Percentiles rank a stretch among this genome's conserved stretches.
These are phyloP conservation scores for Chlorella ohadii DNA, from an alignment of 139 green algal species.

Conservation along the genomic window DNA sequence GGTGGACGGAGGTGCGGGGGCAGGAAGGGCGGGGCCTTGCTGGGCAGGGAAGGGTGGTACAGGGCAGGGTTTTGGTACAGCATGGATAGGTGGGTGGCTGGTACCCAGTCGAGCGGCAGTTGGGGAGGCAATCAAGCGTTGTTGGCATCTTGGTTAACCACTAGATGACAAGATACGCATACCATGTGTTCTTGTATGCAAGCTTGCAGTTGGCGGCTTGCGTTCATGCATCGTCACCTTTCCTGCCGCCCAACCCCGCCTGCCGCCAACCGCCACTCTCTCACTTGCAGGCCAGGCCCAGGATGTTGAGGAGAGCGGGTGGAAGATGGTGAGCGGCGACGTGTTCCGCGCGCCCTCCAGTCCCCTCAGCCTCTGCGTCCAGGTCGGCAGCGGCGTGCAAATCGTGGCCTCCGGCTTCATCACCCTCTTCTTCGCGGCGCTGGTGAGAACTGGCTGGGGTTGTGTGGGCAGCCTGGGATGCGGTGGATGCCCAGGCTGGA, in stretches of 20 bases:
- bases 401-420: constrained; percentile 79
- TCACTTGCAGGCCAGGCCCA: neutral
- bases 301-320: constrained; percentile 91
- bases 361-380: constrained; percentile 73
- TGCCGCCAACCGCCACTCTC: neutral
- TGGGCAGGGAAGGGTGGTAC: no score
- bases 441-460: constrained; percentile 36
- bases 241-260: neutral
- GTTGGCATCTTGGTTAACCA: no score
- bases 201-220: no score
- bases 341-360: constrained; percentile 87
- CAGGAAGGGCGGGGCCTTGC: neutral
- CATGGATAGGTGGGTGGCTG: no score
- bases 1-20: constrained; percentile 68
- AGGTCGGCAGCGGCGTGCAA: constrained; percentile 90
- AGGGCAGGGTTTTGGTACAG: no score
- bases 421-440: constrained; percentile 90
- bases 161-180: no score
- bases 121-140: no score
- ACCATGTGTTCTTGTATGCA: no score
- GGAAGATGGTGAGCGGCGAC: constrained; percentile 97
- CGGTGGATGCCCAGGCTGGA: no score
- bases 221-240: no score
- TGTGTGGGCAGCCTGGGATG: no score
- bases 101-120: no score